phyloP scores from a whole-genome alignment of 176 grass and related monocot species.

The Stipa capillata region DNA sequence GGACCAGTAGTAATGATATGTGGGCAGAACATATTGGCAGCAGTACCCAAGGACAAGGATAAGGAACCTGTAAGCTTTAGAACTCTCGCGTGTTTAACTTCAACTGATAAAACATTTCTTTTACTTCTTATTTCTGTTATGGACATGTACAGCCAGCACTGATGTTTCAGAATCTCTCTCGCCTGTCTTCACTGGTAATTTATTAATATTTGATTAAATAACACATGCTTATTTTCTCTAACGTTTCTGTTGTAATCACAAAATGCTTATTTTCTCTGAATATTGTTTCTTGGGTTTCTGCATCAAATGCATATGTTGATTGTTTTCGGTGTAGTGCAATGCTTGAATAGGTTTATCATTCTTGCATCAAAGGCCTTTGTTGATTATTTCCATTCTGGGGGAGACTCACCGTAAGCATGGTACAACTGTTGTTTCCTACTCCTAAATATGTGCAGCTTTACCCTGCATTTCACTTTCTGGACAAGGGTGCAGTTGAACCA shows the following conservation, averaged over 20 bases:
- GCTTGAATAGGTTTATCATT: background rate
- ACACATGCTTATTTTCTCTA: background rate
- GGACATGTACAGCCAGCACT: constrained; percentile 29
- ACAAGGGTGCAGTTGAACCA: background rate
- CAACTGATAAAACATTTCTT: constrained; percentile 10
- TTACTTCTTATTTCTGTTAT: constrained; percentile 26
- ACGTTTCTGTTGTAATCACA: background rate
- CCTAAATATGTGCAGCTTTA: background rate
- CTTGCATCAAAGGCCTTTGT: background rate
- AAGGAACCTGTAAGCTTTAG: constrained; percentile 62
- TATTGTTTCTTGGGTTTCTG: background rate
- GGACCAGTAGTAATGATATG: constrained; percentile 83
- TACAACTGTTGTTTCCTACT: background rate
- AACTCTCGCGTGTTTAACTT: background rate
- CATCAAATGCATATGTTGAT: background rate
- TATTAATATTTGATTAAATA: constrained; percentile 3
- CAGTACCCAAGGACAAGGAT: constrained; percentile 52
- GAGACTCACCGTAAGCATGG: background rate
- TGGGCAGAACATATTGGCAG: constrained; percentile 63
- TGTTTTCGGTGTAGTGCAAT: background rate
- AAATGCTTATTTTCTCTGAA: background rate
- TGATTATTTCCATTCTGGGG: background rate
- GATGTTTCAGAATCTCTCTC: constrained; percentile 46
- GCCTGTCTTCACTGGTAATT: constrained; percentile 49
- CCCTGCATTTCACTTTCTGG: background rate